Percentiles rank a stretch among this genome's conserved stretches.
Conservation (phyloP, 345 rosid genomes). For the Sisymbrium irio region DNA sequence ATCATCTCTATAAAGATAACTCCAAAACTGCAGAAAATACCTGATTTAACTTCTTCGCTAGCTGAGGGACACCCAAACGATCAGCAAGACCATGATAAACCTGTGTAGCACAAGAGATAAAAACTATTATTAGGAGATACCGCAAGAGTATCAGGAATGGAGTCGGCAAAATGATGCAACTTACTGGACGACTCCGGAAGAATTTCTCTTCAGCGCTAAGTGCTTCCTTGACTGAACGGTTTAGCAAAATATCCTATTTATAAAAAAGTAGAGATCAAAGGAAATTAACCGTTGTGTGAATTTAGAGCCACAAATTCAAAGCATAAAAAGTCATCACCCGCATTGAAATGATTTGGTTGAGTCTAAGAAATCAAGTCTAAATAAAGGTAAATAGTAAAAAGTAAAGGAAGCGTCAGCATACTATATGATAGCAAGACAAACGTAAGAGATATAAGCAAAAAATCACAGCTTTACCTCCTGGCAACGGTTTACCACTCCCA, state of each 20-base stretch:
- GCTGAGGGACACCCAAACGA: conserved; percentile 64
- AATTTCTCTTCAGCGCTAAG: conserved; percentile 52
- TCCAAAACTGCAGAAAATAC: conserved; percentile 30
- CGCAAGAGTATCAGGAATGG: conserved; percentile 19
- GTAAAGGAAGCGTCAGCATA: background rate
- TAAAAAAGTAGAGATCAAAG: background rate
- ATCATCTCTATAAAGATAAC: background rate
- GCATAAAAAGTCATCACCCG: background rate
- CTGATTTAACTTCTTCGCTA: conserved; percentile 74
- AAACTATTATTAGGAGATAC: background rate
- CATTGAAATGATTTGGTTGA: background rate
- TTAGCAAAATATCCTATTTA: conserved; percentile 54
- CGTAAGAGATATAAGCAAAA: conserved; percentile 3
- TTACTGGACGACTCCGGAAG: conserved; percentile 53
- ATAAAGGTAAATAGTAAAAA: background rate
- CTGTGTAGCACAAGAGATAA: conserved; percentile 33
- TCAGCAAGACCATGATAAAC: conserved; percentile 60
- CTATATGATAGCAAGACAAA: conserved; percentile 8
- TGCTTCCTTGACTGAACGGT: conserved; percentile 58
- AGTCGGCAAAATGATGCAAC: conserved; percentile 15
- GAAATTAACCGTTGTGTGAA: background rate
- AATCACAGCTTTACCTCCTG: conserved; percentile 47
- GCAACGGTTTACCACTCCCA: conserved; percentile 70
- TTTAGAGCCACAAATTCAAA: conserved; percentile 11
- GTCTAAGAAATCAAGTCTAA: background rate